Conservation (phyloP, 2,329 filamentous ascomycete species). For the Pyrenochaeta sp. region DNA sequence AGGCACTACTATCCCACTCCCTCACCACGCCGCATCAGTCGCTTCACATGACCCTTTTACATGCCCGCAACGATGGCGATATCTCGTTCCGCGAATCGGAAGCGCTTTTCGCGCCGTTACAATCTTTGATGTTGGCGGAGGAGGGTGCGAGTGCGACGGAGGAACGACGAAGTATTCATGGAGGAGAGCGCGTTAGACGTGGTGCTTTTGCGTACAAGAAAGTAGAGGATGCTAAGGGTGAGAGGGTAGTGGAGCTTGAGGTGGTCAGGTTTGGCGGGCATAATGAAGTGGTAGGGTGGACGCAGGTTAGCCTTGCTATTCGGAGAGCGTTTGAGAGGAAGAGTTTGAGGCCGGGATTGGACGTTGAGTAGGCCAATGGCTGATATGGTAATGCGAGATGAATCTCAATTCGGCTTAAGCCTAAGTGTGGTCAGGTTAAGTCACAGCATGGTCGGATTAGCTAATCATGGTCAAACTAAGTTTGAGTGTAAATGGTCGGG, state of each 20-base stretch:
- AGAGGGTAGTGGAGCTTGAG: constrained; percentile 52
- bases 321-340: constrained; percentile 70
- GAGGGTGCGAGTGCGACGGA: constrained; percentile 35
- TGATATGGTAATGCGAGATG: too few relatives aligned
- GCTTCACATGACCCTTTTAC: constrained; percentile 69
- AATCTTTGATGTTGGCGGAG: constrained; percentile 39
- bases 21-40: constrained; percentile 43
- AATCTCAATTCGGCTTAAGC: background rate
- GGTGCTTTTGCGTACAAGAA: constrained; percentile 48
- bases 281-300: constrained; percentile 72
- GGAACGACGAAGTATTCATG: constrained; percentile 43
- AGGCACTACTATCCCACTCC: constrained; percentile 57
- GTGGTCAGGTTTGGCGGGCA: constrained; percentile 62
- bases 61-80: constrained; percentile 81
- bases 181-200: constrained; percentile 40
- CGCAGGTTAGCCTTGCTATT: constrained; percentile 70
- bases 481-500: too few relatives aligned
- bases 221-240: constrained; percentile 37
- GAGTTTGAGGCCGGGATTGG: constrained; percentile 33
- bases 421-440: background rate
- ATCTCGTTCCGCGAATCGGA: constrained; percentile 77
- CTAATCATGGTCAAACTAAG: too few relatives aligned
- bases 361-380: constrained; percentile 32
- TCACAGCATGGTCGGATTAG: too few relatives aligned
- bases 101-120: constrained; percentile 36